These are phyloP conservation scores for Ustulina deusta DNA, from an alignment of 2,329 filamentous ascomycete genomes.

Conservation along the genomic window DNA sequence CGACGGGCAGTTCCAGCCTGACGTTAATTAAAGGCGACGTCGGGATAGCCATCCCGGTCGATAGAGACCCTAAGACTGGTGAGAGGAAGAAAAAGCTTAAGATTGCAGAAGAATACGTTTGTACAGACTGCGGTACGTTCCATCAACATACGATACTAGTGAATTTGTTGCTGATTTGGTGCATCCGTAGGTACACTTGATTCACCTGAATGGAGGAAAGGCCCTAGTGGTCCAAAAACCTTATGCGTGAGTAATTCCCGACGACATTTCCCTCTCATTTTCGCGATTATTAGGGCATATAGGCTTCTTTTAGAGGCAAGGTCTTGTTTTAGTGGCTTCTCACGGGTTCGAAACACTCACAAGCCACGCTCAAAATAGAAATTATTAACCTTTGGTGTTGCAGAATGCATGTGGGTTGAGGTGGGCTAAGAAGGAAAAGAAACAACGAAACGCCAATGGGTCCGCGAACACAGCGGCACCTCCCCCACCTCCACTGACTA, in stretches of 20 bases:
- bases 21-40: slow-evolving; percentile 86
- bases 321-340: neutral
- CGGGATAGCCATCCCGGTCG: slow-evolving; percentile 84
- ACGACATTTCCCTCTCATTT: neutral
- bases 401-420: slow-evolving; percentile 85
- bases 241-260: slow-evolving; percentile 65
- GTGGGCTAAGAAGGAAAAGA: slow-evolving; percentile 87
- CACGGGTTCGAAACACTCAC: neutral
- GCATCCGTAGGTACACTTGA: slow-evolving; percentile 75
- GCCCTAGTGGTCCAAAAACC: slow-evolving; percentile 91
- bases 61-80: slow-evolving; percentile 77
- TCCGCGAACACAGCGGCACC: slow-evolving; percentile 24
- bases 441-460: slow-evolving; percentile 60
- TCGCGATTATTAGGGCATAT: neutral
- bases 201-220: slow-evolving; percentile 96
- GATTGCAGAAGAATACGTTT: slow-evolving; percentile 88
- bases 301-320: neutral
- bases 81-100: slow-evolving; percentile 93
- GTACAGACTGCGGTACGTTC: slow-evolving; percentile 85
- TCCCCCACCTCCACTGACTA: slow-evolving; percentile 18
- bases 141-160: neutral
- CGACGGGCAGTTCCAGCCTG: slow-evolving; percentile 84
- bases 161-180: slow-evolving; percentile 28
- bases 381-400: neutral
- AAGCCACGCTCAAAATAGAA: neutral